Evolutionary conservation across 441 rosid genomes (phyloP).

Genomic region (Pelargonium citronellum): DNA sequence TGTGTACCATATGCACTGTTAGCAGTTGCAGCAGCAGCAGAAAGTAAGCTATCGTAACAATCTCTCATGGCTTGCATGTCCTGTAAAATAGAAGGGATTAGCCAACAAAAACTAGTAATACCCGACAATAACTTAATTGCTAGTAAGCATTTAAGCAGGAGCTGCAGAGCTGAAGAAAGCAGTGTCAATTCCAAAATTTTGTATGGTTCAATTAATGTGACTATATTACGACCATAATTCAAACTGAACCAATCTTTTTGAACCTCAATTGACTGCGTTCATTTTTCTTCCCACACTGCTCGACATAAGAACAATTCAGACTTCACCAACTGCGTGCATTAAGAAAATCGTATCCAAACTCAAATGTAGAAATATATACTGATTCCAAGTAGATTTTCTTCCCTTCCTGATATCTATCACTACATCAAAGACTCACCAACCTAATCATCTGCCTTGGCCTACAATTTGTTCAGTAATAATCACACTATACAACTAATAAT

Average conservation of each 20-base stretch:
- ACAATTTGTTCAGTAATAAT: neutral
- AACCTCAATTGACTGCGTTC: neutral
- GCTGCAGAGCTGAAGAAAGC: neutral
- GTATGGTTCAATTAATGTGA: neutral
- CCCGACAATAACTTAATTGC: constrained; percentile 3
- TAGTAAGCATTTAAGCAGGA: neutral
- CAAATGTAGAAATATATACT: neutral
- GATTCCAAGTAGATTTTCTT: neutral
- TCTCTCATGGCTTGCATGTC: constrained; percentile 86
- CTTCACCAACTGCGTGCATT: neutral
- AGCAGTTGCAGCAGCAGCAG: constrained; percentile 92
- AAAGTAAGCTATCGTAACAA: constrained; percentile 88
- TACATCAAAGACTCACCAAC: neutral
- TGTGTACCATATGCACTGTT: constrained; percentile 84
- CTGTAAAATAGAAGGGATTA: constrained; percentile 33
- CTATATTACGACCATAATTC: neutral
- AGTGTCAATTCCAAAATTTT: neutral
- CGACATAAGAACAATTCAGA: neutral
- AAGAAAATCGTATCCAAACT: neutral
- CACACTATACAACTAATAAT: neutral
- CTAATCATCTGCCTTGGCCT: neutral
- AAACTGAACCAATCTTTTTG: neutral
- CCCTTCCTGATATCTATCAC: neutral
- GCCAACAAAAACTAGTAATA: neutral
- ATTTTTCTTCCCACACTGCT: neutral